Conservation (phyloP, 345 rosid genomes). For the Citrus sp. region DNA sequence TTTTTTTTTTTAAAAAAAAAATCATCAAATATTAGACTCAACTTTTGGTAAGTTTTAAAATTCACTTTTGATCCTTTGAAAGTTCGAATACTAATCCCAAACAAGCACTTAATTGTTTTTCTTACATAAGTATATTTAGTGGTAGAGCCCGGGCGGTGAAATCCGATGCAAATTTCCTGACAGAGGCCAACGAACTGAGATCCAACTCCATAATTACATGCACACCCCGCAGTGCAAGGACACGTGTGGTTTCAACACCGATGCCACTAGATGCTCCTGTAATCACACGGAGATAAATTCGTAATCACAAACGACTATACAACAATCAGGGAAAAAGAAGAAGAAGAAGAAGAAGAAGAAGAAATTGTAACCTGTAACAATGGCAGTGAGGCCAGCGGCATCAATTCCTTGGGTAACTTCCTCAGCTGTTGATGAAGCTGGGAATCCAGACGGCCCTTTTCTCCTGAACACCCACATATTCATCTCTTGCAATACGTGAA, state of each 20-base stretch:
- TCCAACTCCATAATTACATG: conserved; percentile 46
- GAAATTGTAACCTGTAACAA: conserved; percentile 53
- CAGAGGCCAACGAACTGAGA: conserved; percentile 31
- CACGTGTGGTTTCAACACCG: conserved; percentile 40
- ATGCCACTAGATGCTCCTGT: conserved; percentile 47
- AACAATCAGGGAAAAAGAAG: not conserved
- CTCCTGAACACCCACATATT: conserved; percentile 48
- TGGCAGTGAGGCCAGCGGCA: conserved; percentile 70
- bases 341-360: too few species aligned
- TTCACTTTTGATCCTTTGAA: not conserved
- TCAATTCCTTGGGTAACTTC: conserved; percentile 75
- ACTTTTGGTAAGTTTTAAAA: too few species aligned
- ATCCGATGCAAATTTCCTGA: conserved; percentile 42
- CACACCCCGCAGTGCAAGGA: conserved; percentile 44
- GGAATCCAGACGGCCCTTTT: conserved; percentile 76
- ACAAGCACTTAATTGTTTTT: too few species aligned
- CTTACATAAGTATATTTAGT: conserved; percentile 50
- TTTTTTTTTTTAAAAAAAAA: too few species aligned
- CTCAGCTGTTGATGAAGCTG: conserved; percentile 69
- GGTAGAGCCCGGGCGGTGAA: conserved; percentile 37
- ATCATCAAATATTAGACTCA: too few species aligned
- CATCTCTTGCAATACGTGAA: not conserved
- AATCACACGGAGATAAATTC: not conserved
- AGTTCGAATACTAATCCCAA: too few species aligned
- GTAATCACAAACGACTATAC: not conserved